Evolutionary conservation across 768 basidiomycete species (phyloP).

Genomic region (Trametes cingulata): DNA sequence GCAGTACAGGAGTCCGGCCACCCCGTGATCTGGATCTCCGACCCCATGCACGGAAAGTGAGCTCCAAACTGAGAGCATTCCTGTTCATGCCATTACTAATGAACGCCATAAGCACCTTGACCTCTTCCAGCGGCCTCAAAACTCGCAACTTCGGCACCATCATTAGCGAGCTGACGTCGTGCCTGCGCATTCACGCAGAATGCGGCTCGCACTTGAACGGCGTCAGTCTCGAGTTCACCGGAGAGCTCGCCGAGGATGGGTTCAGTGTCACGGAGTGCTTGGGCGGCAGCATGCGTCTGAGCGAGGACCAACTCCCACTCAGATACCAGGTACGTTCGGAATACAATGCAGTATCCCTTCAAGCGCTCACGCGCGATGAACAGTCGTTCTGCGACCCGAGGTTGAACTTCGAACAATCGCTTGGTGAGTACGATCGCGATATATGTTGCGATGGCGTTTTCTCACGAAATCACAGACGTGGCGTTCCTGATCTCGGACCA

Average conservation of each 20-base stretch:
- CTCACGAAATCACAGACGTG: conserved; percentile 50
- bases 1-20: conserved; percentile 81
- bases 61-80: conserved; percentile 24
- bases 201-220: conserved; percentile 75
- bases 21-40: conserved; percentile 92
- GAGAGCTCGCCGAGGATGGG: conserved; percentile 87
- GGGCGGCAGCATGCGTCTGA: conserved; percentile 94
- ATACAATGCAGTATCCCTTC: background rate
- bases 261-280: conserved; percentile 96
- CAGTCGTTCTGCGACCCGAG: conserved; percentile 94
- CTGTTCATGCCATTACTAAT: background rate
- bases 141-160: conserved; percentile 89
- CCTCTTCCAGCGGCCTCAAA: conserved; percentile 79
- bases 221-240: conserved; percentile 69
- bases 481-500: conserved; percentile 85
- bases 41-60: conserved; percentile 99
- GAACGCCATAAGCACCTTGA: conserved; percentile 62
- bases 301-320: conserved; percentile 85
- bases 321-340: conserved; percentile 78
- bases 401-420: conserved; percentile 89
- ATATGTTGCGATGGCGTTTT: background rate
- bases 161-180: conserved; percentile 82
- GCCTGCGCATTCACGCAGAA: conserved; percentile 76
- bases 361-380: no score
- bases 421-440: conserved; percentile 55